Evolutionary conservation across 768 basidiomycete species (phyloP), one percentile per base, ranked within the genome.

Genomic region (Mrakia blollopis): DNA sequence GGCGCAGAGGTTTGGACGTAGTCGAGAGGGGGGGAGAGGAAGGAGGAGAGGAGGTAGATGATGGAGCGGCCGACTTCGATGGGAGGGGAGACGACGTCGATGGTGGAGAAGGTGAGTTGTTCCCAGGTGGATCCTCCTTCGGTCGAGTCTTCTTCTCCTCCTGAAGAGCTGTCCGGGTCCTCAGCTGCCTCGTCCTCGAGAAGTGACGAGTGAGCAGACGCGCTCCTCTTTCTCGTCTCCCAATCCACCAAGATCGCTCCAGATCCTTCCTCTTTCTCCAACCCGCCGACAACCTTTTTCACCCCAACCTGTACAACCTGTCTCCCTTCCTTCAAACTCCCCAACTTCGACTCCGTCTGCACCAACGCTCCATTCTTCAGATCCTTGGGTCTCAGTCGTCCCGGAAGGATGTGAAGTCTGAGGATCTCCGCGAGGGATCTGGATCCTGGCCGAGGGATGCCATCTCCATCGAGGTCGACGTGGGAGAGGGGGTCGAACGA

Each of bases 351-450:
- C 73, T 89, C 90, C 0, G 93, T 97, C 80, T 91, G 89, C 57
- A 98, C 83, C 23, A 98, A 84, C 86, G 90, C 87, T 6, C 89
- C 90, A 79, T 92, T 86, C 54, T 86, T 85, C 47, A 98, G 86
- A 79, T 93, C 91, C 73, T 87, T 86, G 5, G 88, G 87, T 0
- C 86, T 86, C 88, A 92, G 91, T 76, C 87, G 87, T 13, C 93
- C 93, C 0, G 93, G 91, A 62, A 98, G 85, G 83, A 99, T 94
- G 83, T 99, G 97, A 81, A 98, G 98, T 80, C 89, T 86, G 57
- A 98, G 84, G 72, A 91, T 81, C 77, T 87, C 89, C 82, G 87
- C 90, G 74, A 98, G 85, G 78, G 91, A 92, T 23, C 87, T 86
- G 28, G 86, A 89, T 6, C 91, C 92, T 41, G 83, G 84, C 75